phyloP scores from a whole-genome alignment of 148 eudicot species.

The Bassia scoparia region DNA sequence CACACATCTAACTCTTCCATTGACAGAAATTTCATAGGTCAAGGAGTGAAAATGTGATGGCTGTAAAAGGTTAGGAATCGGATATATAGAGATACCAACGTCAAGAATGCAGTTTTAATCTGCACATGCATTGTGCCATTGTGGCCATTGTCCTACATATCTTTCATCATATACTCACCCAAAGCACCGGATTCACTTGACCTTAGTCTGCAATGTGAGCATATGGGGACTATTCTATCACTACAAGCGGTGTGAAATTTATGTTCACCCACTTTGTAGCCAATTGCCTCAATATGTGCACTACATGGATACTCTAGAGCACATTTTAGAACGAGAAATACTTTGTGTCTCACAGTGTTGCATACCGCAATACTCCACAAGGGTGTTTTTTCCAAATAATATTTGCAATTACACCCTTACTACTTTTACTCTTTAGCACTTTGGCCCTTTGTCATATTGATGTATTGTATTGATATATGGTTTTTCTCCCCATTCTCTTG shows the following conservation, averaged over 20 bases:
- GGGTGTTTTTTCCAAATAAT: too few relatives aligned
- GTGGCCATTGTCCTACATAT: conserved; percentile 13
- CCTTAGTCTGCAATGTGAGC: conserved; percentile 1
- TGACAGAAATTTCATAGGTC: conserved; percentile 11
- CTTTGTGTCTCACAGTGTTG: too few relatives aligned
- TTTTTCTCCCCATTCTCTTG: too few relatives aligned
- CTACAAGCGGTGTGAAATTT: conserved; percentile 12
- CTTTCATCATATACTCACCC: conserved; percentile 14
- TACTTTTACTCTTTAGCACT: too few relatives aligned
- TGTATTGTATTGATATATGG: too few relatives aligned
- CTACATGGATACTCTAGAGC: background rate
- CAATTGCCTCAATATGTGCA: conserved; percentile 16
- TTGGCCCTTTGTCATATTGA: too few relatives aligned
- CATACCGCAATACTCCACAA: too few relatives aligned
- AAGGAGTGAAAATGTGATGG: conserved; percentile 18
- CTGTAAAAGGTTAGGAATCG: conserved; percentile 16
- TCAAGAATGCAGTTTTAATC: conserved; percentile 20
- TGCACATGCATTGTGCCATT: conserved; percentile 17
- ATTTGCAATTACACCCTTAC: too few relatives aligned
- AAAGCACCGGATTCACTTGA: conserved; percentile 16
- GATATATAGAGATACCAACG: conserved; percentile 26
- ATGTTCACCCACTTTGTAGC: conserved; percentile 21
- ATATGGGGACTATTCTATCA: conserved; percentile 17
- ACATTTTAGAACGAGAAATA: conserved; percentile 15
- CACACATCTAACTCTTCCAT: conserved; percentile 10